Conservation (phyloP, 495 filamentous ascomycete genomes). For the Podospora conica region DNA sequence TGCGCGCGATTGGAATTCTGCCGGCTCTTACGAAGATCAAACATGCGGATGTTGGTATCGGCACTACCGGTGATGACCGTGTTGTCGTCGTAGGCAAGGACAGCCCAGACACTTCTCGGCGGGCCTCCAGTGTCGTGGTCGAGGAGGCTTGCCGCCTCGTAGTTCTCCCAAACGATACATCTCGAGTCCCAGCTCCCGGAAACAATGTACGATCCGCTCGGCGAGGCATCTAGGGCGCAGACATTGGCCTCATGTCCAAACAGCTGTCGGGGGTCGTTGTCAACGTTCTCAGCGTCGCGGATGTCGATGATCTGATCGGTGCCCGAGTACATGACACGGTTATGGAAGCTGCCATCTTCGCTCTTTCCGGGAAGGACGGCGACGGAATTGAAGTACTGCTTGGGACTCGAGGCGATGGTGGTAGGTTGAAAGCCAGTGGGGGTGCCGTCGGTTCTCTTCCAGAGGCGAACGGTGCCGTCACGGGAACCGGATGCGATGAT, state of each 20-base stretch:
- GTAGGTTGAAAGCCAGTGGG: conserved; percentile 65
- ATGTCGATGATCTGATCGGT: conserved; percentile 92
- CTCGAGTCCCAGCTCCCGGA: conserved; percentile 95
- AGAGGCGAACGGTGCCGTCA: conserved; percentile 83
- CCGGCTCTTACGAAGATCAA: conserved; percentile 60
- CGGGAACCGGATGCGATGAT: conserved; percentile 77
- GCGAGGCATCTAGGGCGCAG: conserved; percentile 73
- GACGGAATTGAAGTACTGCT: conserved; percentile 78
- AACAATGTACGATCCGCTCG: conserved; percentile 64
- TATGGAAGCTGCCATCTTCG: background rate
- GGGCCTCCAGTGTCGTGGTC: conserved; percentile 63
- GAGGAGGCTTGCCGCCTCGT: conserved; percentile 55
- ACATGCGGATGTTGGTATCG: conserved; percentile 83
- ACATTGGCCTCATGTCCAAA: conserved; percentile 83
- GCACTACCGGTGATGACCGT: conserved; percentile 89
- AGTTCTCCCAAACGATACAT: conserved; percentile 75
- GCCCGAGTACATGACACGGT: conserved; percentile 37
- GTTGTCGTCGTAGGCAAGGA: conserved; percentile 71
- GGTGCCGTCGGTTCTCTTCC: conserved; percentile 55
- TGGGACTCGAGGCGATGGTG: conserved; percentile 66
- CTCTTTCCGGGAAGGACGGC: conserved; percentile 56
- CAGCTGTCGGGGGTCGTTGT: conserved; percentile 70
- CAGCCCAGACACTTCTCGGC: conserved; percentile 71
- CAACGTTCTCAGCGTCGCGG: conserved; percentile 55
- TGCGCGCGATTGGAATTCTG: conserved; percentile 66